Base-by-base conservation (phyloP, 331 rosid genomes). In the Cydonia oblonga region DNA sequence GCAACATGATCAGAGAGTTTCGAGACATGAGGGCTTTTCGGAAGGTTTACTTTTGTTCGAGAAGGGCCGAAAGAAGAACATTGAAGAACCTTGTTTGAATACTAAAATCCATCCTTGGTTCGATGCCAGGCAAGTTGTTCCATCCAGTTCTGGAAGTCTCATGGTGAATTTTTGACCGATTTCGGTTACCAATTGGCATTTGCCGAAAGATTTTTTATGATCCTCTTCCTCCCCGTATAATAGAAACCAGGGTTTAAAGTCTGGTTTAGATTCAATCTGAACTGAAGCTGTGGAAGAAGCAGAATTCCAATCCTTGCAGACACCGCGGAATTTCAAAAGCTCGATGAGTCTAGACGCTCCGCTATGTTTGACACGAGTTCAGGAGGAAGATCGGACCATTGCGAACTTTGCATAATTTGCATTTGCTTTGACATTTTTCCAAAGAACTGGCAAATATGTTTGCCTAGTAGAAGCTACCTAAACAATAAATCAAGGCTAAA, bases 1-100 rank as follows among this genome's bases (percentile, higher is more conserved):
- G 82, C 78, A n/a, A 62, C 70, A 20, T 60, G 66, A 49, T 60
- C 69, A 22, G 58, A 14, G 26, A 71, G 68, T 8, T 71, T 53
- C 3, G 70, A 40, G 33, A 40, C 9, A 35, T 9, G 59, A 26
- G 73, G 74, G 42, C 68, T 56, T 12, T 3, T 58, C 7, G 81
- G 86, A 30, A 79, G 81, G n/a, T 68, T 61, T 20, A 79, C 62
- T 64, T 67, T 71, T 3, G 76, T 52, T 8, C 29, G 86, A 72
- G 19, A 83, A 68, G 12, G 86, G 81, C 12, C 52, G 58, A 3
- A 81, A 83, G 64, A 83, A 83, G 76, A 83, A 79, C 66, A 79
- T 5, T 3, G 75, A 72, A 3, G 71, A 73, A 10, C 74, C 76
- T 2, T 35, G 9, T 1, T 40, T n/a, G 57, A 68, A 73, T 1